Conservation (phyloP, 495 filamentous ascomycete species). For the Trichodelitschia bisporula region DNA sequence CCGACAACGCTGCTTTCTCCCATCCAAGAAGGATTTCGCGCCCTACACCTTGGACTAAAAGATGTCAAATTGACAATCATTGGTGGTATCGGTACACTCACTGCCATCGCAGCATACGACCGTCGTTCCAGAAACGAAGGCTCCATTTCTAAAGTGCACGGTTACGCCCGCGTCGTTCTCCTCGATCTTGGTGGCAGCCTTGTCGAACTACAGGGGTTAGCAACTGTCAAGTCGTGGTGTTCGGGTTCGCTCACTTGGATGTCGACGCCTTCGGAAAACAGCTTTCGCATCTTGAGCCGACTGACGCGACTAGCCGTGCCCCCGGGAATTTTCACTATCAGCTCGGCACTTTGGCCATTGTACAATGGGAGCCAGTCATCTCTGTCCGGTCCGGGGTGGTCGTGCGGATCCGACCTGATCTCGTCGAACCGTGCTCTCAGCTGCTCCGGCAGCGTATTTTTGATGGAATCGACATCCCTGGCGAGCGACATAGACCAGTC, state of each 20-base stretch:
- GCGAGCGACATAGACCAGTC: conserved; percentile 5
- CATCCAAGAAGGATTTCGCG: background rate
- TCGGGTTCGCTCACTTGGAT: no score
- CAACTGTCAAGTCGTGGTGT: no score
- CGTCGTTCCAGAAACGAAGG: conserved; percentile 3
- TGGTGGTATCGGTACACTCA: background rate
- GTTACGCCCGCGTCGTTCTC: conserved; percentile 4
- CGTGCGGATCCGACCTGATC: background rate
- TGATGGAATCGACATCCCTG: conserved; percentile 1
- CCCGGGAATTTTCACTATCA: background rate
- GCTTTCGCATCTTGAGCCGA: conserved; percentile 1
- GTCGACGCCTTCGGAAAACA: conserved; percentile 1
- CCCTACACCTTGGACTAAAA: background rate
- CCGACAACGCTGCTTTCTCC: background rate
- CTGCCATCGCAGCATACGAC: conserved; percentile 10
- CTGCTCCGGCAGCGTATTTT: background rate
- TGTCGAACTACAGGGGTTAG: no score
- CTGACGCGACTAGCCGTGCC: background rate
- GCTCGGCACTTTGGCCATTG: background rate
- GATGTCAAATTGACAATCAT: background rate
- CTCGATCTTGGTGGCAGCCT: conserved; percentile 2
- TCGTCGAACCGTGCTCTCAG: no score
- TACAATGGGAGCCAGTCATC: background rate
- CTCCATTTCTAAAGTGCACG: conserved; percentile 9
- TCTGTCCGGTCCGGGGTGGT: background rate